These are phyloP conservation scores for Fusarium palustre DNA, from an alignment of 2,329 filamentous ascomycete species.

Conservation along the genomic window DNA sequence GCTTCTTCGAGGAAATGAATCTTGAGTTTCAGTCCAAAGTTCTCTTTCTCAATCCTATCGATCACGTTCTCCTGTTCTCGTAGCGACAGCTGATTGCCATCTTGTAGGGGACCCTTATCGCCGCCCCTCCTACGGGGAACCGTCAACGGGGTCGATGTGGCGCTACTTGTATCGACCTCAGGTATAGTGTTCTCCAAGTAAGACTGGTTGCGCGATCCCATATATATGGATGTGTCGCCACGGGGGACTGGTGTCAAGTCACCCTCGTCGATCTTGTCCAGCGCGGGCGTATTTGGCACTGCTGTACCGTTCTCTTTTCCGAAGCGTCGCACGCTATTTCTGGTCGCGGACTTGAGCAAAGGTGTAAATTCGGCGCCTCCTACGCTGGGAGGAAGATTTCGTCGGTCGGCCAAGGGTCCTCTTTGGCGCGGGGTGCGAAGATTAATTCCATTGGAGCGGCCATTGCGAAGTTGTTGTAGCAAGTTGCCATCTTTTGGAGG, in stretches of 20 bases:
- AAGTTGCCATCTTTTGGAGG: slow-evolving; percentile 77
- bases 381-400: slow-evolving; percentile 75
- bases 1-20: slow-evolving; percentile 97
- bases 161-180: slow-evolving; percentile 81
- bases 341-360: slow-evolving; percentile 83
- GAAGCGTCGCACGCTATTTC: slow-evolving; percentile 74
- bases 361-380: slow-evolving; percentile 90
- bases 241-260: slow-evolving; percentile 80
- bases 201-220: slow-evolving; percentile 72
- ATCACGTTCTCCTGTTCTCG: slow-evolving; percentile 96
- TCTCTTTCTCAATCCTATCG: slow-evolving; percentile 97
- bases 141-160: slow-evolving; percentile 83
- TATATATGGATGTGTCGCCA: slow-evolving; percentile 78
- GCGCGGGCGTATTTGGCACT: slow-evolving; percentile 74
- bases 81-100: slow-evolving; percentile 90
- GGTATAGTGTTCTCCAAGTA: slow-evolving; percentile 78
- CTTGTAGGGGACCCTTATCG: slow-evolving; percentile 77
- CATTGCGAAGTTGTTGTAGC: slow-evolving; percentile 78
- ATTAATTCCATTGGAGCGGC: slow-evolving; percentile 66
- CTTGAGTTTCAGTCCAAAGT: slow-evolving; percentile 95
- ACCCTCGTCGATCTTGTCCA: slow-evolving; percentile 74
- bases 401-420: slow-evolving; percentile 76
- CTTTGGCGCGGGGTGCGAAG: slow-evolving; percentile 80
- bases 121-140: slow-evolving; percentile 72
- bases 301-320: slow-evolving; percentile 72